Evolutionary conservation across 2,329 filamentous ascomycete species (phyloP).

Genomic region (Trichophaea hybrida): DNA sequence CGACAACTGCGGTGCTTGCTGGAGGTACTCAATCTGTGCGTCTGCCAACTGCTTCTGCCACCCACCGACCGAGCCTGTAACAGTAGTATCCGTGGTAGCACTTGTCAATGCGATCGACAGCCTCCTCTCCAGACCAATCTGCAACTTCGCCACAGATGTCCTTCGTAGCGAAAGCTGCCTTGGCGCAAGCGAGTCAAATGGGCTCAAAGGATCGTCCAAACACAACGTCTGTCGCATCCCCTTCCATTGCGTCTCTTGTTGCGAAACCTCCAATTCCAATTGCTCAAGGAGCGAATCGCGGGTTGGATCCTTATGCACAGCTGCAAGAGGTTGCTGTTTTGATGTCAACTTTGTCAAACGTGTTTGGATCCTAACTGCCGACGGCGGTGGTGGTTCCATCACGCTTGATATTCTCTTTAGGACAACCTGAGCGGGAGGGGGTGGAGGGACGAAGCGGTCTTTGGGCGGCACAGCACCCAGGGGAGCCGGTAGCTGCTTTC

Average conservation of each 20-base stretch:
- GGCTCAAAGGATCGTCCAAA: not conserved
- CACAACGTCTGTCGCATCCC: constrained; percentile 36
- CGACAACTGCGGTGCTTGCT: constrained; percentile 31
- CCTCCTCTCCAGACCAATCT: constrained; percentile 27
- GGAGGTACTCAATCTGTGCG: constrained; percentile 36
- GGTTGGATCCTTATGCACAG: constrained; percentile 3
- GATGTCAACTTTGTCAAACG: constrained; percentile 32
- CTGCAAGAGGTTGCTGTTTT: constrained; percentile 6
- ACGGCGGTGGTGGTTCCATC: not conserved
- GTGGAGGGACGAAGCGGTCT: not conserved
- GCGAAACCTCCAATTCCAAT: constrained; percentile 47
- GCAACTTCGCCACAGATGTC: constrained; percentile 11
- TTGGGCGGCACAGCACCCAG: constrained; percentile 12
- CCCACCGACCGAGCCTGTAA: constrained; percentile 30
- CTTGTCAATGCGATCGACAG: constrained; percentile 32
- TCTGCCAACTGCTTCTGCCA: constrained; percentile 37
- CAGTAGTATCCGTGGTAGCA: constrained; percentile 25
- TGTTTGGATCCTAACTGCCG: constrained; percentile 35
- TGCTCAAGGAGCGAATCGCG: constrained; percentile 40
- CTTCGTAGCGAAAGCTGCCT: not conserved
- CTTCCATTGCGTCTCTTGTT: constrained; percentile 47
- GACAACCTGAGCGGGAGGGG: not conserved
- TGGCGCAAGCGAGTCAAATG: not conserved
- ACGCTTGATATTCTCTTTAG: not conserved
- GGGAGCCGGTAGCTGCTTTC: constrained; percentile 18